phyloP scores from a whole-genome alignment of 2,329 filamentous ascomycete genomes.

The Septoria petroselini region DNA sequence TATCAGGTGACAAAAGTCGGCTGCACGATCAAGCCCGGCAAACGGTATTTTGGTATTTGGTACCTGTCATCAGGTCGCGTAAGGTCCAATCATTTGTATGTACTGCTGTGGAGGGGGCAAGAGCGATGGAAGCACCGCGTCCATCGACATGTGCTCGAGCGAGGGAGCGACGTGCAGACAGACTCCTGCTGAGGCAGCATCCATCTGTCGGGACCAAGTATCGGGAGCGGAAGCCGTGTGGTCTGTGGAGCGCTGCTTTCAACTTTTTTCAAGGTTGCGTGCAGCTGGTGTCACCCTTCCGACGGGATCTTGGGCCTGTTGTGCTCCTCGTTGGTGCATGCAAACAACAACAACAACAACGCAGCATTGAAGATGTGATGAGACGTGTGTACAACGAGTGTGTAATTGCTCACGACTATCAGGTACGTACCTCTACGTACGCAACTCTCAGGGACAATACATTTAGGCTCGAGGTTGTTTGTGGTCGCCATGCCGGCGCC shows the following conservation, averaged over 20 bases:
- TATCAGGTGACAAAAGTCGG: slow-evolving; percentile 6
- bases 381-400: too few relatives aligned
- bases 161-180: slow-evolving; percentile 3
- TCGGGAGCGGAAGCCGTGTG: slow-evolving; percentile 10
- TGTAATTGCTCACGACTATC: too few relatives aligned
- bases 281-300: slow-evolving; percentile 14
- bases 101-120: too few relatives aligned
- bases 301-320: neutral
- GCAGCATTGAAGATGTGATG: neutral
- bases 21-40: slow-evolving; percentile 7
- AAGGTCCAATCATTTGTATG: neutral
- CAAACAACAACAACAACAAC: neutral
- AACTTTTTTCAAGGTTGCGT: slow-evolving; percentile 15
- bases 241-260: slow-evolving; percentile 13
- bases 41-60: slow-evolving; percentile 11
- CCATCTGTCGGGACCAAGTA: neutral
- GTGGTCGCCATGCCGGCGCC: neutral
- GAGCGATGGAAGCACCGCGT: slow-evolving; percentile 3
- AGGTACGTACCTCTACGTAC: too few relatives aligned
- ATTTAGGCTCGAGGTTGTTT: neutral
- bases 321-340: neutral
- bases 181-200: slow-evolving; percentile 5
- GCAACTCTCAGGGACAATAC: neutral
- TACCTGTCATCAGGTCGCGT: slow-evolving; percentile 6
- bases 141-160: slow-evolving; percentile 11